Evolutionary conservation across 1,284 basidiomycete genomes (phyloP).

Genomic region (Sporisorium reilianum): DNA sequence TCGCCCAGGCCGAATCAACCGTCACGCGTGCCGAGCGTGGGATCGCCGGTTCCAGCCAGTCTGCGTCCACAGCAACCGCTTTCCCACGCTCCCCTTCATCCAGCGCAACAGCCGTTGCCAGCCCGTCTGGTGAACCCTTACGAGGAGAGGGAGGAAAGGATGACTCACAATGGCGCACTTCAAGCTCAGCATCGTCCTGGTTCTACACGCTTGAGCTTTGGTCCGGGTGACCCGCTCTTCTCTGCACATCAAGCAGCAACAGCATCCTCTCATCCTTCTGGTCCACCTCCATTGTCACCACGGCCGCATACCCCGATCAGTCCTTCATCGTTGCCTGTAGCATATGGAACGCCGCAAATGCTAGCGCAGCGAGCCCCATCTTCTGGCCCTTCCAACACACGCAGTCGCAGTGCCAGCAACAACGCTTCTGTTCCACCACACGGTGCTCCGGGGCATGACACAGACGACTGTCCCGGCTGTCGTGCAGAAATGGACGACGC

Average conservation of each 20-base stretch:
- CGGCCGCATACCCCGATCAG: background rate
- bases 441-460: conserved; percentile 24
- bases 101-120: background rate
- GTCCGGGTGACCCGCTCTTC: conserved; percentile 38
- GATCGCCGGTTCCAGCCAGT: background rate
- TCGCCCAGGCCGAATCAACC: background rate
- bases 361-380: background rate
- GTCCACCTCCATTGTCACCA: conserved; percentile 5
- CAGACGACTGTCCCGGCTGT: conserved; percentile 51
- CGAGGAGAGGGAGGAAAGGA: conserved; percentile 13
- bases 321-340: background rate
- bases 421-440: background rate
- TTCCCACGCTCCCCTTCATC: background rate
- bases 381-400: background rate
- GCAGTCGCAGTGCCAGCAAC: background rate
- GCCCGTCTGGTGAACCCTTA: conserved; percentile 33
- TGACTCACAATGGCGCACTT: background rate
- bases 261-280: background rate
- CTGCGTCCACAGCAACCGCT: conserved; percentile 1
- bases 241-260: conserved; percentile 4
- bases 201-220: conserved; percentile 17
- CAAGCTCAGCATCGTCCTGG: background rate
- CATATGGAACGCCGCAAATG: background rate
- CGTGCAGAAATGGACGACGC: conserved; percentile 46
- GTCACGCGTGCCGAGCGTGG: background rate